These are phyloP conservation scores for Ulmus americana DNA, from an alignment of 331 rosid genomes.

Conservation along the genomic window DNA sequence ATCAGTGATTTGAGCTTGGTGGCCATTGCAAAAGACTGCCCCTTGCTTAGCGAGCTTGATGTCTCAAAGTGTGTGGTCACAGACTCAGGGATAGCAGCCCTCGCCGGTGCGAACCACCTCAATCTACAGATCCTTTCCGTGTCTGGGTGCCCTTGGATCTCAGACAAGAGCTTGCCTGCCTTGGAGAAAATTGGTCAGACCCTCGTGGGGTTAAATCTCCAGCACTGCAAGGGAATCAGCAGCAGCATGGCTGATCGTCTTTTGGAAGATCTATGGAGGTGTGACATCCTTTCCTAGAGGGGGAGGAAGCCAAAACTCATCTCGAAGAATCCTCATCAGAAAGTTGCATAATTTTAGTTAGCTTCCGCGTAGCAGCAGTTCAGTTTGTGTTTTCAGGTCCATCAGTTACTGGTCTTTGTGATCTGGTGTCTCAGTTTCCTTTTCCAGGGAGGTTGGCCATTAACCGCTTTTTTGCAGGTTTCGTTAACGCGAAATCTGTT, in stretches of 20 bases:
- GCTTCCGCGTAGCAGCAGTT: slow-evolving; percentile 34
- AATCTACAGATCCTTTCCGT: slow-evolving; percentile 65
- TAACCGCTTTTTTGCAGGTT: slow-evolving; percentile 61
- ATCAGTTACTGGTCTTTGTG: slow-evolving; percentile 65
- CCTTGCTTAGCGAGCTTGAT: slow-evolving; percentile 60
- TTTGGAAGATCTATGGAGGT: slow-evolving; percentile 51
- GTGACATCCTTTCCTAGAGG: slow-evolving; percentile 66
- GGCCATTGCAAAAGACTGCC: slow-evolving; percentile 58
- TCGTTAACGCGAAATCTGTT: slow-evolving; percentile 56
- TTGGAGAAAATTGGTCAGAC: slow-evolving; percentile 50
- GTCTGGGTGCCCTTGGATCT: slow-evolving; percentile 52
- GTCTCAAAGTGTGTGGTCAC: slow-evolving; percentile 61
- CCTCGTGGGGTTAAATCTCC: slow-evolving; percentile 72
- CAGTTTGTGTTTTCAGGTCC: slow-evolving; percentile 72
- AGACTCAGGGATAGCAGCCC: slow-evolving; percentile 57
- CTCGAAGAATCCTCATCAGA: slow-evolving; percentile 16
- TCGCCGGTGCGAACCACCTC: slow-evolving; percentile 40
- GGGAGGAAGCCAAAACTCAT: background rate
- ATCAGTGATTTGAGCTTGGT: slow-evolving; percentile 54
- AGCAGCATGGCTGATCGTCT: slow-evolving; percentile 43
- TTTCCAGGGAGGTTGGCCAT: slow-evolving; percentile 69
- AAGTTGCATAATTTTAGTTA: slow-evolving; percentile 32
- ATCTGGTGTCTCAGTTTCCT: slow-evolving; percentile 43
- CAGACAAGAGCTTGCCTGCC: slow-evolving; percentile 62
- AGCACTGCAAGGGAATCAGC: slow-evolving; percentile 64